These are phyloP conservation scores for Leccinum glutinopallens DNA, from an alignment of 1,284 basidiomycete species.

Conservation along the genomic window DNA sequence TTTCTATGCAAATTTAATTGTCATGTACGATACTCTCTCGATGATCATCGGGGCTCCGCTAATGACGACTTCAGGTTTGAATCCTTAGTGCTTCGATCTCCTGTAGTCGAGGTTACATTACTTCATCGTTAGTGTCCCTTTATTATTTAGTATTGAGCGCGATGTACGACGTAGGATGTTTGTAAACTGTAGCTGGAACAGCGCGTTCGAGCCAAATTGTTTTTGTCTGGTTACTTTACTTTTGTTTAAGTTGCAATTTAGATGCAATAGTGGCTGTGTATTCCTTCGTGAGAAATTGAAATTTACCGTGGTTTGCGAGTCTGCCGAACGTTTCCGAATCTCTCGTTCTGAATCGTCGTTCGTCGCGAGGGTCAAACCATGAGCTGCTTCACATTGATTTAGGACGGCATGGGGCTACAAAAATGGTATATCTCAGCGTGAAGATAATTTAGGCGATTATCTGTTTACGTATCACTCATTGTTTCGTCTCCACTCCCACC, in stretches of 20 bases:
- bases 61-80: constrained; percentile 2
- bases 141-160: background rate
- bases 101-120: too few relatives aligned
- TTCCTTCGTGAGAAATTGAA: too few relatives aligned
- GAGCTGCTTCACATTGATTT: too few relatives aligned
- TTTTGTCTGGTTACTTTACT: constrained; percentile 1
- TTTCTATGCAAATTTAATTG: background rate
- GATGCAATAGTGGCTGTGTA: too few relatives aligned
- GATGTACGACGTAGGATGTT: background rate
- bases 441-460: background rate
- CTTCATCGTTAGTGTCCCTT: too few relatives aligned
- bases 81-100: background rate
- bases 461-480: background rate
- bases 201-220: background rate
- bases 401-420: background rate
- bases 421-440: background rate
- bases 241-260: background rate
- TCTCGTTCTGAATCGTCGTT: too few relatives aligned
- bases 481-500: background rate
- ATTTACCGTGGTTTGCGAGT: too few relatives aligned
- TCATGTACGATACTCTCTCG: background rate
- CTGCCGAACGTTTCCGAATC: too few relatives aligned
- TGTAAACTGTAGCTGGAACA: background rate
- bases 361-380: too few relatives aligned
- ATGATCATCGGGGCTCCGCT: background rate